Base-by-base conservation (phyloP, 2,329 filamentous ascomycete species). In the Exserohilum turcica region DNA sequence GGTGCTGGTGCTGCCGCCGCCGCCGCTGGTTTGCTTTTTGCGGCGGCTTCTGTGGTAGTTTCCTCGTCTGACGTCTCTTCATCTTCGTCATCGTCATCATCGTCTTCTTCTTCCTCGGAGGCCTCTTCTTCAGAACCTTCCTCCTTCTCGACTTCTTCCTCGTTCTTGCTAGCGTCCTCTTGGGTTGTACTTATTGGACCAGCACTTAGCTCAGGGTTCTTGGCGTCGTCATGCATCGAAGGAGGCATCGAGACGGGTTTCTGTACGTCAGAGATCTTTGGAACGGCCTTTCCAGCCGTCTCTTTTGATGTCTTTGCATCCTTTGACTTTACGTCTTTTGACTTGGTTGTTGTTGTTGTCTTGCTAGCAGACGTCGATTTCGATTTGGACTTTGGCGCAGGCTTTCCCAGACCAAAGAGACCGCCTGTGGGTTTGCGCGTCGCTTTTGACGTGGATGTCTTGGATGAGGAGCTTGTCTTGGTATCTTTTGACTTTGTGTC, bases 141-240 rank as follows among this genome's bases (percentile, higher is more conserved):
- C 7, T 36, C 40, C 4, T 54, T 38, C 4, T 53, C 16, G 33
- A 16, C 16, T 16, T 59, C 53, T 3, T 59, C 53, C 0, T 55
- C 46, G 1, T 55, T 55, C 2, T 59, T 48, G 4, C 31, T 42
- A 0, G 39, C 64, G 13, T 44, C 52, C 24, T 48, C 57, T 37
- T 58, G 47, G 10, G 54, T 61, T 12, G 54, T 48, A 33, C 58
- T 57, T 44, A 59, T 55, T 1, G 68, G 67, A 0, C 59, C 63
- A 6, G 62, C 60, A 16, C 54, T 55, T 15, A 70, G 54, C n/a
- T 53, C 60, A 7, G 67, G 58, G 21, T 70, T 64, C 37, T 56
- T 59, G n/a, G 60, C 64, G 43, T 68, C 69, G 8, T 48, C 54
- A 39, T 67, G 60, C 54, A 63, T 66, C 3, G 60, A 63, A 0